Percentiles rank a stretch among this genome's conserved stretches.
Conservation (phyloP, 306 rosid genomes). For the Cucumis hystrix region DNA sequence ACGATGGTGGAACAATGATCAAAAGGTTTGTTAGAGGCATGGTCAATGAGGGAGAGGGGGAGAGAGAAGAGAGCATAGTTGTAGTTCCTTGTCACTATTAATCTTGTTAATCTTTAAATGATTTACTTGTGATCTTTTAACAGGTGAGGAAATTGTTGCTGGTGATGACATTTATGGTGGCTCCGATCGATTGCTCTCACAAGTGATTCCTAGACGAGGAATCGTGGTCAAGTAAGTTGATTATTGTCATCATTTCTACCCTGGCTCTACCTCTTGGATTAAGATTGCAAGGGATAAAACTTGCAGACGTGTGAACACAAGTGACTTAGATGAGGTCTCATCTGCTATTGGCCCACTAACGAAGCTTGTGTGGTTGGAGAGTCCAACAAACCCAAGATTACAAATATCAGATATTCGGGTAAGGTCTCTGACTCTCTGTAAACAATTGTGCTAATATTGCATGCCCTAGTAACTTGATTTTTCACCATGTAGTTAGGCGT, state of each 20-base stretch:
- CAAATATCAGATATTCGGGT: slow-evolving; percentile 76
- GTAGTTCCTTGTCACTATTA: not conserved
- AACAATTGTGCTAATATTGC: slow-evolving; percentile 7
- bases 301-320: slow-evolving; percentile 70
- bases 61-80: not conserved
- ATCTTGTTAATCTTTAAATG: not conserved
- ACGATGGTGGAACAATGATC: not conserved
- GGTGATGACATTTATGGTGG: slow-evolving; percentile 90
- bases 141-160: slow-evolving; percentile 89
- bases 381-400: slow-evolving; percentile 83
- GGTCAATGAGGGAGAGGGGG: not conserved
- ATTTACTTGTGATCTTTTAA: not conserved
- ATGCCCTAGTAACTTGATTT: not conserved
- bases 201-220: slow-evolving; percentile 65
- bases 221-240: slow-evolving; percentile 70
- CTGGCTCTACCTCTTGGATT: slow-evolving; percentile 5
- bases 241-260: slow-evolving; percentile 9
- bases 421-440: slow-evolving; percentile 19
- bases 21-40: not conserved
- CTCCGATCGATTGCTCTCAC: slow-evolving; percentile 64
- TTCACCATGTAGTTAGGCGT: not conserved
- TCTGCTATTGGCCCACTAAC: slow-evolving; percentile 65
- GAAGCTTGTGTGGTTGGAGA: slow-evolving; percentile 95
- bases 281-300: slow-evolving; percentile 17
- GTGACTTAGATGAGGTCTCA: slow-evolving; percentile 69